Conservation (phyloP, 805 yeast species). For the Saccharomycopsis fodiens region DNA sequence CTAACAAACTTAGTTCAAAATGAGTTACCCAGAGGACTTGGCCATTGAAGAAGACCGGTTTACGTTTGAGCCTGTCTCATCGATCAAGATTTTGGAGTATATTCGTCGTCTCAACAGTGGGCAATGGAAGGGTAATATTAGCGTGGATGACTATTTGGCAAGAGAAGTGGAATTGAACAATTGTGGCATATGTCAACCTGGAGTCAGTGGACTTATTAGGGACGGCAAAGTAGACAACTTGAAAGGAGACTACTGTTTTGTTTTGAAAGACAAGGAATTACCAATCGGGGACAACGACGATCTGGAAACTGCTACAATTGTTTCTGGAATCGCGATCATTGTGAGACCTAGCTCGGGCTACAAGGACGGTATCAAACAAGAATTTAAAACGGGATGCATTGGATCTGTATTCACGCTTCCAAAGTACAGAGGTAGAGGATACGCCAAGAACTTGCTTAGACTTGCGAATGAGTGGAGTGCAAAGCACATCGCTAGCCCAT, state of each 20-base stretch:
- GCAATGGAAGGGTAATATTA: not conserved
- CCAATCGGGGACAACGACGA: slow-evolving; percentile 22
- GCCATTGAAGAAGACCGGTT: not conserved
- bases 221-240: not conserved
- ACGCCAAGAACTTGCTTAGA: slow-evolving; percentile 42
- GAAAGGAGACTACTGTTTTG: slow-evolving; percentile 22
- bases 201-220: not conserved
- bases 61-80: not conserved
- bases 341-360: slow-evolving; percentile 29
- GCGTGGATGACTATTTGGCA: slow-evolving; percentile 4
- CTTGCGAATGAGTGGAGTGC: slow-evolving; percentile 9
- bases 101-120: not conserved
- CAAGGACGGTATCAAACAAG: slow-evolving; percentile 23
- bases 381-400: slow-evolving; percentile 33
- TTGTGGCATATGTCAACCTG: slow-evolving; percentile 2
- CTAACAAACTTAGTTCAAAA: no score
- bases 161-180: slow-evolving; percentile 5
- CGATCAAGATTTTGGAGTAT: not conserved
- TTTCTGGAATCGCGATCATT: slow-evolving; percentile 35
- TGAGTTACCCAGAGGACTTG: not conserved
- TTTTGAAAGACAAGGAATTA: slow-evolving; percentile 26
- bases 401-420: slow-evolving; percentile 55
- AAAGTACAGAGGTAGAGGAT: slow-evolving; percentile 45
- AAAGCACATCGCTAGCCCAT: slow-evolving; percentile 26
- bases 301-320: slow-evolving; percentile 29